Conservation (phyloP, 176 grass and related monocot genomes). For the Leersia perrieri region DNA sequence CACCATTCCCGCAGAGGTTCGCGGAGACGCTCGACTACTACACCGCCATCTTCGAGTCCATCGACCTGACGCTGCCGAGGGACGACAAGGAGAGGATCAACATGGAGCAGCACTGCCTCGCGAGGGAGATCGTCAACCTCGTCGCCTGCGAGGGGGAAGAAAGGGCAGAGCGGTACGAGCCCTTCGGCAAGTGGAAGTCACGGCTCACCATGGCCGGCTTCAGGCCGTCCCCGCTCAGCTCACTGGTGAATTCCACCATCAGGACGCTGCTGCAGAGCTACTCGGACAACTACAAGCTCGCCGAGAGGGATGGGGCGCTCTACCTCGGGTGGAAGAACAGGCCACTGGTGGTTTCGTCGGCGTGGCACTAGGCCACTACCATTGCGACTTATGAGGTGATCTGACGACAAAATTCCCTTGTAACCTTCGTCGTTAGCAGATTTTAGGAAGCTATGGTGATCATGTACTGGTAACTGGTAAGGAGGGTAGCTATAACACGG, state of each 20-base stretch:
- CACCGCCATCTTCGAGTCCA: slow-evolving; percentile 85
- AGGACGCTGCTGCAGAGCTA: slow-evolving; percentile 80
- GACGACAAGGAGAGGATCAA: slow-evolving; percentile 68
- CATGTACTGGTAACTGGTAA: background rate
- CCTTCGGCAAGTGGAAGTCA: slow-evolving; percentile 89
- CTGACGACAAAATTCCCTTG: slow-evolving; percentile 14
- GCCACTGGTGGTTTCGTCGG: slow-evolving; percentile 71
- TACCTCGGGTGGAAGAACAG: slow-evolving; percentile 91
- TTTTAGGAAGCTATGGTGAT: slow-evolving; percentile 12
- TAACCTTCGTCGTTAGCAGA: background rate
- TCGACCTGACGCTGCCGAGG: slow-evolving; percentile 68
- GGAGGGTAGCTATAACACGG: slow-evolving; percentile 29
- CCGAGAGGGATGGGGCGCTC: slow-evolving; percentile 72
- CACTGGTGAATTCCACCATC: slow-evolving; percentile 80
- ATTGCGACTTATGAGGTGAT: background rate
- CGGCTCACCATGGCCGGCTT: slow-evolving; percentile 87
- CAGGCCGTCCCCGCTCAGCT: slow-evolving; percentile 68
- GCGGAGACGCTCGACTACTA: slow-evolving; percentile 85
- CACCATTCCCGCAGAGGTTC: slow-evolving; percentile 70
- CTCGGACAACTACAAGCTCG: slow-evolving; percentile 71
- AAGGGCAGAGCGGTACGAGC: slow-evolving; percentile 78
- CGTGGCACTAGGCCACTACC: slow-evolving; percentile 65
- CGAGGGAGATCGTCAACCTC: slow-evolving; percentile 83
- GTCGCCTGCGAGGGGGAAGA: slow-evolving; percentile 85
- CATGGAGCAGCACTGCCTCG: slow-evolving; percentile 95